Base-by-base conservation (phyloP, 371 early-diverging fungal species). In the Lichtheimia corymbifera region DNA sequence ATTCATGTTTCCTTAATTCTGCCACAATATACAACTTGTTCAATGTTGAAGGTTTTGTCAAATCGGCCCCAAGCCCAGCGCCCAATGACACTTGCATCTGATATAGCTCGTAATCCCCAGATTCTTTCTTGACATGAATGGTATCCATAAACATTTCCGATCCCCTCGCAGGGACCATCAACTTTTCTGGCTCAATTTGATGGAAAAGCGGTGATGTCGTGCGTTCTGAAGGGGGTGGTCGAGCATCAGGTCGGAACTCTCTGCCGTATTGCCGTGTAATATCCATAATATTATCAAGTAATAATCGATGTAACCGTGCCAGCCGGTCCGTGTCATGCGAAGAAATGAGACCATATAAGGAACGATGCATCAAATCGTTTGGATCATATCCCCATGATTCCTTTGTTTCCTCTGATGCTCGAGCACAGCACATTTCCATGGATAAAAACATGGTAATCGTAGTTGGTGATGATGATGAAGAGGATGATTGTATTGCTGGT, bases 391-490 rank as follows among this genome's bases (percentile, higher is more conserved):
- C 83, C 71, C 78, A 72, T 27, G 77, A 47, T 7, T 64, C 68
- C 14, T 72, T 68, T 1, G 71, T 75, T 40, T 79, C 77, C 47
- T 83, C 83, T 2, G 83, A 78, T 27, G 72, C 77, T 17, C 79
- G 67, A 2, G 85, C 83, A 55, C 82, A 83, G 52, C 72, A 67
- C 50, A 82, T 44, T 20, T 76, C 78, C 78, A 82, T 77, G 12
- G 82, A 72, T 47, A 76, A 57, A 59, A 74, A 77, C 15, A 71
- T 55, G n/a, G 68, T 76, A 14, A 73, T 69, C 6, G 47, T 53
- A 50, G 17, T 5, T 47, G 43, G 11, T 42, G 55, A 41, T 30
- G 55, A 43, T 25, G 40, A 35, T 24, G n/a, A 14, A 13, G 24
- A 30, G 13, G 53, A 35, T 53, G 35, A 43, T 28, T 62, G 45